Evolutionary conservation across 257 asterid genomes (phyloP).

Genomic region (Solanum sitiens): DNA sequence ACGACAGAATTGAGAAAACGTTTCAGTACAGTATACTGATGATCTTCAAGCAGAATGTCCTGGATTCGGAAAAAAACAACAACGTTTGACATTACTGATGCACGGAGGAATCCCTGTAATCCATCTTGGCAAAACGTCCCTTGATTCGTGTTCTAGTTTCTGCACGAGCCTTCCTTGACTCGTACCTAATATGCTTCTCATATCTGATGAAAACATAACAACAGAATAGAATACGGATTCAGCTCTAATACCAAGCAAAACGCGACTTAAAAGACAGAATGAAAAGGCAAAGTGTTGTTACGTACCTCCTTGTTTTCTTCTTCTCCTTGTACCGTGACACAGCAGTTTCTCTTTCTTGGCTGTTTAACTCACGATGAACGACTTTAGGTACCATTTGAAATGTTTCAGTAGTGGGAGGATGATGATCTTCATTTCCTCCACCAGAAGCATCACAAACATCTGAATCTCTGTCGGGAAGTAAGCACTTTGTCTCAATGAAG

Average conservation of each 20-base stretch:
- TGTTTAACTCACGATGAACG: conserved; percentile 51
- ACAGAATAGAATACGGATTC: not conserved
- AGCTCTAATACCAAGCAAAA: not conserved
- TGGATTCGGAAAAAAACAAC: not conserved
- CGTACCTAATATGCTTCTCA: conserved; percentile 83
- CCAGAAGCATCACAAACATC: conserved; percentile 30
- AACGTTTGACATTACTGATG: not conserved
- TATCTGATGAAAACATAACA: conserved; percentile 33
- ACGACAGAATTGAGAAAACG: not conserved
- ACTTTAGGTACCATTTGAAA: conserved; percentile 24
- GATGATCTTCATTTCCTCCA: conserved; percentile 20
- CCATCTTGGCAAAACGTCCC: conserved; percentile 93
- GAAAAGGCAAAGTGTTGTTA: not conserved
- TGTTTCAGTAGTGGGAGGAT: conserved; percentile 20
- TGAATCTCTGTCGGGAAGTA: conserved; percentile 63
- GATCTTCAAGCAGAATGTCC: not conserved
- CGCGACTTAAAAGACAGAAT: not conserved
- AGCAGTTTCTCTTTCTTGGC: conserved; percentile 75
- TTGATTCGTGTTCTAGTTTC: conserved; percentile 74
- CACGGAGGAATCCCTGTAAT: conserved; percentile 9
- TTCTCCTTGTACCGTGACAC: conserved; percentile 85
- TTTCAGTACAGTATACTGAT: not conserved
- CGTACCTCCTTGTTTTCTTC: conserved; percentile 83
- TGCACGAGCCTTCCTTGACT: conserved; percentile 81
- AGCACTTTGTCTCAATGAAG: conserved; percentile 34